These are phyloP conservation scores for Mucor lusitanicus DNA, from an alignment of 371 early-diverging fungal genomes.

Conservation along the genomic window DNA sequence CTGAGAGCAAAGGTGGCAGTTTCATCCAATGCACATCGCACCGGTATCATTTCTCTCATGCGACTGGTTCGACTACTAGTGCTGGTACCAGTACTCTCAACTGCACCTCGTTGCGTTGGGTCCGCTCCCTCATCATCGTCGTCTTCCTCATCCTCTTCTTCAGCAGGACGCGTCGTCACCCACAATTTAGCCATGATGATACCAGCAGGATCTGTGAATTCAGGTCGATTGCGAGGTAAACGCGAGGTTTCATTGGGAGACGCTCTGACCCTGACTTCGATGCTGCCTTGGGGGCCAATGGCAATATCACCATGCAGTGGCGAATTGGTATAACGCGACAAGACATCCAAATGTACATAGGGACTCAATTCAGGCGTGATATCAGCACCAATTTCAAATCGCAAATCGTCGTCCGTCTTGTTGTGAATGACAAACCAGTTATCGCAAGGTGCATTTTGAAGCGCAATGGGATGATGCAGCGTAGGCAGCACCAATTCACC, in stretches of 20 bases:
- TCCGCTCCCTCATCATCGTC: neutral
- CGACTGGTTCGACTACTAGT: constrained; percentile 15
- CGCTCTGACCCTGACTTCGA: constrained; percentile 79
- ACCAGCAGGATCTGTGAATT: constrained; percentile 62
- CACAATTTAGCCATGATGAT: constrained; percentile 61
- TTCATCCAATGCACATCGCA: constrained; percentile 69
- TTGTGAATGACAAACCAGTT: constrained; percentile 84
- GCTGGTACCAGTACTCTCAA: too few relatives aligned
- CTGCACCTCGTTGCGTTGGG: too few relatives aligned
- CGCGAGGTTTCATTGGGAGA: constrained; percentile 64
- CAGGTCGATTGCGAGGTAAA: constrained; percentile 53
- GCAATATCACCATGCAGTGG: constrained; percentile 75
- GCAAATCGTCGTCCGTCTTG: constrained; percentile 73
- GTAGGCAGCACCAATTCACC: constrained; percentile 76
- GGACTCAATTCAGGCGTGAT: constrained; percentile 62
- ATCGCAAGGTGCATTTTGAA: constrained; percentile 68
- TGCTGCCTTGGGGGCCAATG: constrained; percentile 65
- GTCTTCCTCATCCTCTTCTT: constrained; percentile 21
- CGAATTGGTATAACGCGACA: constrained; percentile 85
- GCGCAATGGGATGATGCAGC: constrained; percentile 65
- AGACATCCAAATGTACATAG: constrained; percentile 69
- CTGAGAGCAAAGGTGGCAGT: constrained; percentile 68
- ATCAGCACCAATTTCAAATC: constrained; percentile 76
- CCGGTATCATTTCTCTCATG: constrained; percentile 65
- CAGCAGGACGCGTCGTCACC: constrained; percentile 56